These are phyloP conservation scores for Brettanomyces naardenensis DNA, from an alignment of 805 yeast genomes.

Conservation along the genomic window DNA sequence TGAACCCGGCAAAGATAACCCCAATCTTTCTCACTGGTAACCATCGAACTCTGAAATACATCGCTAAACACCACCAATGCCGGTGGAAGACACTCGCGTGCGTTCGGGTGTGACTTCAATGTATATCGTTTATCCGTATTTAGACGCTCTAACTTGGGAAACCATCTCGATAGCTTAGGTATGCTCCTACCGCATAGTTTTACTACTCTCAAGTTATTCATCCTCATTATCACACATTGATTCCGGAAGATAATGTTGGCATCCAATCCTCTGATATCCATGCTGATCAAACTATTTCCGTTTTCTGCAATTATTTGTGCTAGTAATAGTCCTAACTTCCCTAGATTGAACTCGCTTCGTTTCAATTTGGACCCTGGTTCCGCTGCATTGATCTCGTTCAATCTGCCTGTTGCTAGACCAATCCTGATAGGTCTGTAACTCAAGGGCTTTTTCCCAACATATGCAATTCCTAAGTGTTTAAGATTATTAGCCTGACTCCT, in stretches of 20 bases:
- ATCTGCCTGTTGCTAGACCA: background rate
- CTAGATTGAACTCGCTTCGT: conserved; percentile 6
- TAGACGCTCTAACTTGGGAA: conserved; percentile 12
- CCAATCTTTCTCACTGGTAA: conserved; percentile 1
- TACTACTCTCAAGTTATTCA: conserved; percentile 9
- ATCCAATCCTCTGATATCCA: conserved; percentile 17
- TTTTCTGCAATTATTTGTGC: conserved; percentile 11
- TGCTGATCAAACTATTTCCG: conserved; percentile 9
- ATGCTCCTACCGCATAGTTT: conserved; percentile 16
- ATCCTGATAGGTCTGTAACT: conserved; percentile 1
- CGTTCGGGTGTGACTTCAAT: conserved; percentile 5
- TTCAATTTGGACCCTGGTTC: conserved; percentile 5
- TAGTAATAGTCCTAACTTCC: conserved; percentile 11
- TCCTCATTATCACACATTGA: conserved; percentile 3
- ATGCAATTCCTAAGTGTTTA: background rate
- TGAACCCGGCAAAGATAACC: conserved; percentile 10
- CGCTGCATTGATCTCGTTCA: background rate
- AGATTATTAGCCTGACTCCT: background rate
- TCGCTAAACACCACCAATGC: conserved; percentile 23
- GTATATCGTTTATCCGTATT: conserved; percentile 10
- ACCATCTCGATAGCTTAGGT: conserved; percentile 19
- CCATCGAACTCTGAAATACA: conserved; percentile 25
- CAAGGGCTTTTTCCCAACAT: conserved; percentile 1
- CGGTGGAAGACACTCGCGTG: conserved; percentile 11
- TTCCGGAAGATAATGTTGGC: conserved; percentile 13